Evolutionary conservation across 2,329 filamentous ascomycete genomes (phyloP), one percentile per base, ranked within the genome.

Genomic region (Sphaerulina vaccinii): DNA sequence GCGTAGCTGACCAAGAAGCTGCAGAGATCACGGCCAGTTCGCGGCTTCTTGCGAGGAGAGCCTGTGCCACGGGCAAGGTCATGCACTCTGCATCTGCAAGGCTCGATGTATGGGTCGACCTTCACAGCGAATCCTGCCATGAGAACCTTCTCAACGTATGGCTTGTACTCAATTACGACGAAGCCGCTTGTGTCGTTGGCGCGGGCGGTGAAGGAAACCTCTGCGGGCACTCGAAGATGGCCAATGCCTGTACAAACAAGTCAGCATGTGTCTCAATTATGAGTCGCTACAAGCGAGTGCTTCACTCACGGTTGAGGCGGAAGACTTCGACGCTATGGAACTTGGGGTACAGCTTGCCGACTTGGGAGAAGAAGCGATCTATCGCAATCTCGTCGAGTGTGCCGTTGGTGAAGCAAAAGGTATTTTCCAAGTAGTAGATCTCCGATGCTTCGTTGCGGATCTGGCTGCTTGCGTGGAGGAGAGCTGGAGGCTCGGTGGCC

Each of bases 361-460:
- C 23, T 24, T 49, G 47, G 8, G 7, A 7, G 18, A 33, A 18
- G 29, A 49, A 49, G 5, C 7, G 37, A 15, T 42, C 39, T 13
- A 49, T 24, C 7, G 29, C 21, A 3, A 16, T n/a, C 9, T 27
- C 27, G n/a, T 23, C 9, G 38, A 49, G 47, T 2, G 39, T n/a
- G 21, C 19, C n/a, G 9, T 49, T 36, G 1, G 15, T 42, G 16
- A 49, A 49, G 38, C 21, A 21, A 27, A 49, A 49, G 19, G 39
- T 42, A 29, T 49, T 49, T 13, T 49, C 47, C 27, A 49, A 38
- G 21, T 49, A 49, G 47, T 49, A 49, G 47, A 49, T 49, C 38
- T 42, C 24, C 18, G 47, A 49, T 19, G 39, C 47, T 42, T 49
- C 47, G n/a, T 22, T 22, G 18, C 38, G 38, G 39, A 49, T 49